These are phyloP conservation scores for Yamadazyma takamatsuzukensis DNA, from an alignment of 805 yeast genomes.

Conservation along the genomic window DNA sequence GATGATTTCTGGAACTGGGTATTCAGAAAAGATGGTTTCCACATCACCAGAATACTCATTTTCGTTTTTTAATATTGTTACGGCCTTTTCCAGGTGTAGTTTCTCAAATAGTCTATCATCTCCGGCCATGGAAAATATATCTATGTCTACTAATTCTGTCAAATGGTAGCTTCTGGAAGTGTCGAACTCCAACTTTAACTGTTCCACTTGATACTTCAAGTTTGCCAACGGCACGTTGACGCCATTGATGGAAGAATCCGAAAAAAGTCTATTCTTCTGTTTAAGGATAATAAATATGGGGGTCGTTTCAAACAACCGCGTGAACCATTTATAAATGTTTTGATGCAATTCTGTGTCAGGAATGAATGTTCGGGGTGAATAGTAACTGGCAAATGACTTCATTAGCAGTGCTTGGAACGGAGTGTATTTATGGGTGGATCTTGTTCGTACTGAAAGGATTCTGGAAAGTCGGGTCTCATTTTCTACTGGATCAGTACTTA, in stretches of 20 bases:
- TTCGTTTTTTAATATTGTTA: conserved; percentile 6
- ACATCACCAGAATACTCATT: conserved; percentile 1
- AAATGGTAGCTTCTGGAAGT: conserved; percentile 26
- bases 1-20: conserved; percentile 2
- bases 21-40: conserved; percentile 1
- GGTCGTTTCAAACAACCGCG: conserved; percentile 20
- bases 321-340: conserved; percentile 28
- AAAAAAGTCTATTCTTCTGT: conserved; percentile 24
- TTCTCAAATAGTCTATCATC: conserved; percentile 13
- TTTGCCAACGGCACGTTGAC: conserved; percentile 18
- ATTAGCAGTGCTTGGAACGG: conserved; percentile 23
- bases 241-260: conserved; percentile 19
- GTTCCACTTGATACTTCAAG: conserved; percentile 11
- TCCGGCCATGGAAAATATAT: conserved; percentile 25
- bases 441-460: conserved; percentile 5
- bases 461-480: conserved; percentile 8
- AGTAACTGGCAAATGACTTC: conserved; percentile 23
- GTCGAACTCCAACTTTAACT: conserved; percentile 9
- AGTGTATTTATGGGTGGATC: conserved; percentile 16
- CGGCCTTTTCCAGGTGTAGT: conserved; percentile 4
- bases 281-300: conserved; percentile 29
- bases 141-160: conserved; percentile 25
- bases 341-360: conserved; percentile 4
- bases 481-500: conserved; percentile 5
- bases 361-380: conserved; percentile 13